A percentile compares a stretch with the other conserved stretches of the same genome.
Conservation (phyloP, 2,329 filamentous ascomycete species). For the Aspergillus sp. region DNA sequence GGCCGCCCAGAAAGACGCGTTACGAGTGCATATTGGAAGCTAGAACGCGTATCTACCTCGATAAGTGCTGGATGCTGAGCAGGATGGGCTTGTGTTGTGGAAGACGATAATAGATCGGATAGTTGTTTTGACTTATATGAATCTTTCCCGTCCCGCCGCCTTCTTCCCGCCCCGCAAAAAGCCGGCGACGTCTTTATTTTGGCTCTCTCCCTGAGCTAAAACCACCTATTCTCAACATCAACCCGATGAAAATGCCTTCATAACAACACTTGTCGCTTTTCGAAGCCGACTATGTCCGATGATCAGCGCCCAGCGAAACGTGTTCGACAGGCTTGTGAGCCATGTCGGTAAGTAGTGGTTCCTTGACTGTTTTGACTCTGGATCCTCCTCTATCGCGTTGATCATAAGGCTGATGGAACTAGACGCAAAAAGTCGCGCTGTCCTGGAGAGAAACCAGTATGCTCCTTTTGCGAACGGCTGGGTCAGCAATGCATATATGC, state of each 20-base stretch:
- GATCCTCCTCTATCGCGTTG: neutral
- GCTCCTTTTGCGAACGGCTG: conserved; percentile 52
- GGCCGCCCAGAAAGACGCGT: neutral
- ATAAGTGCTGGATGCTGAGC: neutral
- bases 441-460: conserved; percentile 51
- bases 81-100: neutral
- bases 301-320: conserved; percentile 32
- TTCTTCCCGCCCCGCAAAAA: conserved; percentile 8
- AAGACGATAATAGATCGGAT: neutral
- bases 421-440: conserved; percentile 55
- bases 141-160: conserved; percentile 1
- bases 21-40: neutral
- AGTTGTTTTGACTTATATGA: no score
- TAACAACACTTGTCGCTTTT: neutral
- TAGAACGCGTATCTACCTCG: neutral
- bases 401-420: conserved; percentile 1
- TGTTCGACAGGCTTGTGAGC: conserved; percentile 44
- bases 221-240: neutral
- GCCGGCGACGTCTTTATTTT: neutral
- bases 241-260: neutral
- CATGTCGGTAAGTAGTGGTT: conserved; percentile 38
- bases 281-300: conserved; percentile 3
- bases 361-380: neutral
- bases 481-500: conserved; percentile 50
- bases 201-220: neutral